Evolutionary conservation across 805 yeast species (phyloP).

Genomic region (Candida stauntonica): DNA sequence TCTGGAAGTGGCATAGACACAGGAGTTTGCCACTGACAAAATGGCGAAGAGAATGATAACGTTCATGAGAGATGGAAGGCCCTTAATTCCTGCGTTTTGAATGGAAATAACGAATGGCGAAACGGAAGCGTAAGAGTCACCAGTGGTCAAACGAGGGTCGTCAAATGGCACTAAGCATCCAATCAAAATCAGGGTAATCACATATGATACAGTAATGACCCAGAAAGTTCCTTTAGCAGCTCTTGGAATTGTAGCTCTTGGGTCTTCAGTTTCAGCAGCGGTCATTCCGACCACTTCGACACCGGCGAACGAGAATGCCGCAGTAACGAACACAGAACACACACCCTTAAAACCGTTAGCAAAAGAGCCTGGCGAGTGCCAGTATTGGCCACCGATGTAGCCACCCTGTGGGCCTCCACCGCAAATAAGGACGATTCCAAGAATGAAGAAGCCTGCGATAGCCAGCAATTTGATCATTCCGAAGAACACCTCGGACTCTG

Average conservation of each 20-base stretch:
- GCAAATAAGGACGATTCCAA: conserved; percentile 45
- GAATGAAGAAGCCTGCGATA: conserved; percentile 44
- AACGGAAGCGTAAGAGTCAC: conserved; percentile 53
- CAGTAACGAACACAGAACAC: conserved; percentile 64
- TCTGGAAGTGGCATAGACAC: conserved; percentile 68
- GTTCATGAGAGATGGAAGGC: conserved; percentile 61
- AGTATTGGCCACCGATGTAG: conserved; percentile 45
- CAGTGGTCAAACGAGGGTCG: conserved; percentile 41
- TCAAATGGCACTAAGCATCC: conserved; percentile 70
- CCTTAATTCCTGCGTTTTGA: conserved; percentile 55
- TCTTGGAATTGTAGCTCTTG: conserved; percentile 59
- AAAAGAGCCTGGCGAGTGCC: conserved; percentile 51
- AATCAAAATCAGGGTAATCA: conserved; percentile 47
- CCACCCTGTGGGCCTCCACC: conserved; percentile 52
- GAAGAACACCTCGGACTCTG: conserved; percentile 50
- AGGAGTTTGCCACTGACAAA: conserved; percentile 66
- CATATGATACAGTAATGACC: conserved; percentile 67
- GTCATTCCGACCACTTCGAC: conserved; percentile 70
- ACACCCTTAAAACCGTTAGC: conserved; percentile 60
- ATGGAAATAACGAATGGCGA: conserved; percentile 80
- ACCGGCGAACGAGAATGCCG: conserved; percentile 73
- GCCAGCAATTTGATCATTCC: conserved; percentile 45
- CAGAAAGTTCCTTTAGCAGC: conserved; percentile 81
- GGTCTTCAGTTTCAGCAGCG: conserved; percentile 71
- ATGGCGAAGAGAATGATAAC: conserved; percentile 65